Evolutionary conservation across 2,329 filamentous ascomycete genomes (phyloP).

Genomic region (Cladophialophora bantiana): DNA sequence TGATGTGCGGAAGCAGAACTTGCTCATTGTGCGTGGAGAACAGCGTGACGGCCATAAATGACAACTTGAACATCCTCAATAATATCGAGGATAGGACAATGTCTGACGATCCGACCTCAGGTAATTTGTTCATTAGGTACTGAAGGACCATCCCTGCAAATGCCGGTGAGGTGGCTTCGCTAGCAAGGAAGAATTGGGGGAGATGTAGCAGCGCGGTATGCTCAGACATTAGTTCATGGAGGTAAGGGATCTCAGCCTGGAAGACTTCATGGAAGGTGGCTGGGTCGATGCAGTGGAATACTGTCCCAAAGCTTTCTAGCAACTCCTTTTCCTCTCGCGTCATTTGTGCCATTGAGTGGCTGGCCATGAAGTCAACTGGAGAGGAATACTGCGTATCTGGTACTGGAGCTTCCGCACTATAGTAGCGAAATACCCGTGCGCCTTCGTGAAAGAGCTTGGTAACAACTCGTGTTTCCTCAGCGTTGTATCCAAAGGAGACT

Average conservation of each 20-base stretch:
- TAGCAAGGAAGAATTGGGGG: constrained; percentile 98
- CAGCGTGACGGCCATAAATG: constrained; percentile 98
- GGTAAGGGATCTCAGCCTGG: constrained; percentile 91
- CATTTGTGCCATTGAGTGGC: constrained; percentile 92
- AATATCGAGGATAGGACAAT: constrained; percentile 92
- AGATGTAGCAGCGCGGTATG: constrained; percentile 93
- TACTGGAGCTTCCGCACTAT: constrained; percentile 82
- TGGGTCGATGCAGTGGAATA: constrained; percentile 98
- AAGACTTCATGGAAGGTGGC: constrained; percentile 99
- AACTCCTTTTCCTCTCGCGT: constrained; percentile 97
- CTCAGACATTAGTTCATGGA: constrained; percentile 98
- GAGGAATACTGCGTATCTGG: constrained; percentile 77
- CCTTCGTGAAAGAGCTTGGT: constrained; percentile 98
- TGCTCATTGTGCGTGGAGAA: constrained; percentile 96
- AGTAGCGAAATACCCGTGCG: constrained; percentile 95
- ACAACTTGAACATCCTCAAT: constrained; percentile 92
- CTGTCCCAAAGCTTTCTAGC: constrained; percentile 94
- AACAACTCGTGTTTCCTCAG: constrained; percentile 95
- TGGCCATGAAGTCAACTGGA: constrained; percentile 89
- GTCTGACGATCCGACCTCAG: constrained; percentile 91
- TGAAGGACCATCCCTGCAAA: constrained; percentile 98
- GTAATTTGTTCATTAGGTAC: constrained; percentile 95
- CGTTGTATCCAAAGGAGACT: constrained; percentile 93
- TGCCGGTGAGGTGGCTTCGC: constrained; percentile 94
- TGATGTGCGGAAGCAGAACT: constrained; percentile 92